phyloP scores from a whole-genome alignment of 164 flowering plant species.

The Aristolochia contorta region DNA sequence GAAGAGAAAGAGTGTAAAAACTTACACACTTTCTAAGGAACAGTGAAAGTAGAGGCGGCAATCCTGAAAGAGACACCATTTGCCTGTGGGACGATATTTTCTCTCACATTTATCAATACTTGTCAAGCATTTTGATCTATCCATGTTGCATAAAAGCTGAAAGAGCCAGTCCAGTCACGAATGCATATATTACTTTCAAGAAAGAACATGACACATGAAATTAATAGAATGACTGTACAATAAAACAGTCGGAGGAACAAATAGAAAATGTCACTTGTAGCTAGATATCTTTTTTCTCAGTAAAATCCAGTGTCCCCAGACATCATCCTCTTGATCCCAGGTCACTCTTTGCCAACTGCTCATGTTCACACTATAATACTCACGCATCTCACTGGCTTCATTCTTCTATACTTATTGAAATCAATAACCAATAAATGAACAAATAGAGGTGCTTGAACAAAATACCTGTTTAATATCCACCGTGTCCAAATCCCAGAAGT shows the following conservation, averaged over 20 bases:
- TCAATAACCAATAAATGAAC: neutral
- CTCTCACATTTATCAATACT: slow-evolving; percentile 45
- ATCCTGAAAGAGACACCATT: slow-evolving; percentile 57
- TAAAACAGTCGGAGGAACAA: neutral
- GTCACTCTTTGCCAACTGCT: too few relatives aligned
- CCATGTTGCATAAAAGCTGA: slow-evolving; percentile 55
- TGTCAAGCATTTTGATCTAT: slow-evolving; percentile 30
- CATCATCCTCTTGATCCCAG: too few relatives aligned
- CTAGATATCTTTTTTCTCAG: neutral
- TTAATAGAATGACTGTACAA: neutral
- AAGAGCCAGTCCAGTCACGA: slow-evolving; percentile 1
- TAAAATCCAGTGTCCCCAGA: neutral
- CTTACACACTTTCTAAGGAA: slow-evolving; percentile 27
- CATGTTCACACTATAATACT: too few relatives aligned
- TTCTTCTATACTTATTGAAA: neutral
- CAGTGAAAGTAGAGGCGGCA: slow-evolving; percentile 56
- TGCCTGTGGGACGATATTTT: slow-evolving; percentile 54
- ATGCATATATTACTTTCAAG: neutral
- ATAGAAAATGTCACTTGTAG: neutral
- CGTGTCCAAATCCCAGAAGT: slow-evolving; percentile 62
- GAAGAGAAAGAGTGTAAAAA: neutral
- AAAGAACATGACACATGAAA: neutral
- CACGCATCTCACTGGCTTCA: too few relatives aligned
- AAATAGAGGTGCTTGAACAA: neutral
- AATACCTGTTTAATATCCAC: slow-evolving; percentile 63